Conservation (phyloP, 2,329 filamentous ascomycete genomes). For the Sclerotinia nivalis region DNA sequence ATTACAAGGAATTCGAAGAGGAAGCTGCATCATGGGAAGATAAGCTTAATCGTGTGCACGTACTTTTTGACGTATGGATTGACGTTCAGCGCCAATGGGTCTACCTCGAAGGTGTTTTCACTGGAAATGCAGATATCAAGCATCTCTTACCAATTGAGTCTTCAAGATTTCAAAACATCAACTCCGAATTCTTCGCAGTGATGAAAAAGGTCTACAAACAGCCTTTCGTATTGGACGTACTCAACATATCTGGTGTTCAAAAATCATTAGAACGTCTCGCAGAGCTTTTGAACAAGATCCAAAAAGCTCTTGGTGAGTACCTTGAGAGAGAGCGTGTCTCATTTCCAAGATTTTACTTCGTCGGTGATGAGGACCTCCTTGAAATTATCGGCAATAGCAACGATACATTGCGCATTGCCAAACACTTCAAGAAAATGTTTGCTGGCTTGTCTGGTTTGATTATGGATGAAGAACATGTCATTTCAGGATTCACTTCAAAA, state of each 20-base stretch:
- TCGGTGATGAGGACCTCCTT: constrained; percentile 95
- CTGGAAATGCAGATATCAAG: constrained; percentile 98
- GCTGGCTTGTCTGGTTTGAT: constrained; percentile 87
- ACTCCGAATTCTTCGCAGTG: constrained; percentile 96
- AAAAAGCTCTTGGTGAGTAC: constrained; percentile 97
- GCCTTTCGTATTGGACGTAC: constrained; percentile 90
- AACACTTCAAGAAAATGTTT: constrained; percentile 99
- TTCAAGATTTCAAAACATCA: constrained; percentile 97
- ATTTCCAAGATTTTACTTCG: constrained; percentile 98
- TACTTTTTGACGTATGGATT: constrained; percentile 99
- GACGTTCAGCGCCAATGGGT: constrained; percentile 99
- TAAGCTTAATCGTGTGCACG: constrained; percentile 94
- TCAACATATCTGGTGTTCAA: constrained; percentile 93
- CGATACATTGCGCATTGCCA: constrained; percentile 91
- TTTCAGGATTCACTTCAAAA: constrained; percentile 91
- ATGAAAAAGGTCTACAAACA: constrained; percentile 99
- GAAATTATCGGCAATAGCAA: constrained; percentile 99
- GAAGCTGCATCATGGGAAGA: constrained; percentile 97
- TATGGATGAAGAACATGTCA: constrained; percentile 87
- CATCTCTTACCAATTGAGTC: constrained; percentile 95
- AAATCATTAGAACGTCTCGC: constrained; percentile 93
- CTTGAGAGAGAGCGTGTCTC: constrained; percentile 96
- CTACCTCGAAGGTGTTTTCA: constrained; percentile 98
- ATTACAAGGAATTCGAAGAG: constrained; percentile 99
- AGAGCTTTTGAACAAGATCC: constrained; percentile 98